Base-by-base conservation (phyloP, 2,329 filamentous ascomycete genomes). In the Polychaeton citri region DNA sequence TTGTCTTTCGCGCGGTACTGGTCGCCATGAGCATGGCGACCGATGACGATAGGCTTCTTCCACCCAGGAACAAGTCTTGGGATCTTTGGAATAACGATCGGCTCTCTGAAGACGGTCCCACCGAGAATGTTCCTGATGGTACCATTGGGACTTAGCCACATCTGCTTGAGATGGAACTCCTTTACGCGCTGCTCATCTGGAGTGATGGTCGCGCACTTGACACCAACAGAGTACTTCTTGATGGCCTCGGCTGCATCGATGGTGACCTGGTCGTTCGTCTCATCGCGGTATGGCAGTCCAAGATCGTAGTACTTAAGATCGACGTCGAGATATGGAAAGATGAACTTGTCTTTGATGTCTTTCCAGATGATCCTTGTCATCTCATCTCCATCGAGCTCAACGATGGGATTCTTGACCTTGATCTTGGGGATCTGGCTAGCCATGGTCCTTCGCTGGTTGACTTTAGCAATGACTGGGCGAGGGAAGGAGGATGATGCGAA, bases 331-430 rank as follows among this genome's bases (percentile, higher is more conserved):
- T 90, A 95, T 38, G 87, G 87, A 66, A 80, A 72, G 65, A 95
- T 95, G 70, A 95, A 88, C 74, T 92, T 94, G 68, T 96, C 83
- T 75, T 95, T 95, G 75, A 98, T 98, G 63, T 83, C 79, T 70
- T 95, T 72, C 90, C 90, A 98, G 71, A 98, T 98, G 62, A 98
- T 87, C 55, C 90, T 75, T 53, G 90, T 98, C 90, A 96, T 96
- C 79, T 79, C 76, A 62, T 79, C 75, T 56, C 88, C 88, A 61
- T 96, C 88, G 54, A 96, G 76, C 71, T 96, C 90, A 62, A 98
- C 90, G 60, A 98, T 79, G 48, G 90, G 90, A 66, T 94, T 96
- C 78, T 93, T 87, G 71, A 98, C 90, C 76, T 93, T 90, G 74
- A 96, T 96, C 80, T 96, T 98, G 57, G 74, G 69, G 51, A 71